phyloP scores from a whole-genome alignment of 2,329 filamentous ascomycete genomes.

The Sclerotinia nivalis region DNA sequence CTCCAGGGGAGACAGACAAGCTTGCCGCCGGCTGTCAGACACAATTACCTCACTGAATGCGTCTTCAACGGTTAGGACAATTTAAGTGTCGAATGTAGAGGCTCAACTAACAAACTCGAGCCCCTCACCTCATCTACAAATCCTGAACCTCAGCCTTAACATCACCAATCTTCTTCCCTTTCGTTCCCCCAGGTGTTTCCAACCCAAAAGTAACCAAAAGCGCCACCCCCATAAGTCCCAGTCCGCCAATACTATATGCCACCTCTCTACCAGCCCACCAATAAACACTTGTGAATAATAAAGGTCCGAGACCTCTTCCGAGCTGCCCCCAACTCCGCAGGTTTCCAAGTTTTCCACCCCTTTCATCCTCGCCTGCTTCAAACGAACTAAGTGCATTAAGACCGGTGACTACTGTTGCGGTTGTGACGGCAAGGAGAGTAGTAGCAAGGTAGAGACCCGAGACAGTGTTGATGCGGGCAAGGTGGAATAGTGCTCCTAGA shows the following conservation, averaged over 20 bases:
- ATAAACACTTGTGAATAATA: constrained; percentile 92
- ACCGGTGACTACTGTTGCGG: constrained; percentile 91
- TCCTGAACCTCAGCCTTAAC: constrained; percentile 25
- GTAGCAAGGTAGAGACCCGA: constrained; percentile 77
- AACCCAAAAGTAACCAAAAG: constrained; percentile 70
- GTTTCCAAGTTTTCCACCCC: constrained; percentile 83
- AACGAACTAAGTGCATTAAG: constrained; percentile 91
- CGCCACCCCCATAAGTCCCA: constrained; percentile 75
- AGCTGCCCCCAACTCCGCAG: constrained; percentile 82
- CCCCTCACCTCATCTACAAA: constrained; percentile 23
- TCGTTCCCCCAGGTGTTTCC: constrained; percentile 46
- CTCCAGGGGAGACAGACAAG: neutral
- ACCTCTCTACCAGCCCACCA: constrained; percentile 95
- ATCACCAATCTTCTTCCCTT: constrained; percentile 36
- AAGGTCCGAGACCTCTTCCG: constrained; percentile 80
- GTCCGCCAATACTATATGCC: constrained; percentile 79
- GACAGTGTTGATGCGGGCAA: constrained; percentile 69
- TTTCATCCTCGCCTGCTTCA: constrained; percentile 76
- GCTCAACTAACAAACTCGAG: neutral
- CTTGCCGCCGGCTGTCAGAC: neutral
- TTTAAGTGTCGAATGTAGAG: neutral
- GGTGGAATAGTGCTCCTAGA: constrained; percentile 75
- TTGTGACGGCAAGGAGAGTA: constrained; percentile 82
- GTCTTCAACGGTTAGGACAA: neutral
- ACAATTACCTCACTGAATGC: neutral